phyloP scores from a whole-genome alignment of 2,329 filamentous ascomycete species.

The Curvularia spicifera region DNA sequence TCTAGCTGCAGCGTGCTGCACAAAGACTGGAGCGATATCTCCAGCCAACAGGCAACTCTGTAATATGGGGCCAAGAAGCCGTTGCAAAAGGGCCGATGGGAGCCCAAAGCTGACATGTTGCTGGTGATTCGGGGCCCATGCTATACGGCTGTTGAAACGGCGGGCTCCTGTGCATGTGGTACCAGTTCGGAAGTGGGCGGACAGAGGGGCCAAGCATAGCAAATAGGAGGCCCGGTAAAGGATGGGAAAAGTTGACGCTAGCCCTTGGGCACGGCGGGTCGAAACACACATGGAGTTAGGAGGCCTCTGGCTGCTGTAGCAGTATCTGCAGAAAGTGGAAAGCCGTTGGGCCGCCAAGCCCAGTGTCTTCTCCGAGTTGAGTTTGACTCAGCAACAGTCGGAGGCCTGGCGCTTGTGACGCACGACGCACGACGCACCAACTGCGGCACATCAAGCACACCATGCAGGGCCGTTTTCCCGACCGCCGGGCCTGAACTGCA shows the following conservation, averaged over 20 bases:
- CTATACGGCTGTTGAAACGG: conserved; percentile 5
- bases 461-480: conserved; percentile 20
- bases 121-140: conserved; percentile 3
- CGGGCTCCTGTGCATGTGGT: conserved; percentile 1
- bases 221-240: not conserved
- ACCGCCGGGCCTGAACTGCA: conserved; percentile 8
- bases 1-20: conserved; percentile 1
- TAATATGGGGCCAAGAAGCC: not conserved
- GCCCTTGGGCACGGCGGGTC: not conserved
- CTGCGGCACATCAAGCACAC: conserved; percentile 11
- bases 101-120: conserved; percentile 2
- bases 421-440: conserved; percentile 8
- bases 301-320: conserved; percentile 6
- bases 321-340: not conserved
- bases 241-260: conserved; percentile 2
- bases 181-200: conserved; percentile 6
- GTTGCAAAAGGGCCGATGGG: conserved; percentile 11
- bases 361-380: not conserved
- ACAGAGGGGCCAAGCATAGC: not conserved
- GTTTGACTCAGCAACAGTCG: conserved; percentile 11
- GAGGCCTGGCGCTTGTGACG: conserved; percentile 14
- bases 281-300: conserved; percentile 2
- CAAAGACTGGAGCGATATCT: conserved; percentile 1
- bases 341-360: conserved; percentile 12
- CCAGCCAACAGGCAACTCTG: not conserved